Percentiles rank a stretch among this genome's conserved stretches.
Evolutionary conservation across 2,329 filamentous ascomycete genomes (phyloP).

Genomic region (Coniosporium tulheliwenetii): DNA sequence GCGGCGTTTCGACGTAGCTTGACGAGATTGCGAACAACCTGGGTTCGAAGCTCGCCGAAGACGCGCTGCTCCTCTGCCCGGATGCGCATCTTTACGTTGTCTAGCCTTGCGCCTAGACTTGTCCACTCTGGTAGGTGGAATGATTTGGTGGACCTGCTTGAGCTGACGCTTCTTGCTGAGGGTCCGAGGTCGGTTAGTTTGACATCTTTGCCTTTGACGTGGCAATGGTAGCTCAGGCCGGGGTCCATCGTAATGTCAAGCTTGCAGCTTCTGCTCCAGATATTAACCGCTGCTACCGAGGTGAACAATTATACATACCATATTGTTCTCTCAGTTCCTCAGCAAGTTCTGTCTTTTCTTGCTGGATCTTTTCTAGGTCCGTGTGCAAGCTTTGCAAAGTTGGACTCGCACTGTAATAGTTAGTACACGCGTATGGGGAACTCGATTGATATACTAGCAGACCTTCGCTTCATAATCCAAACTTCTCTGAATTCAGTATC

Average conservation of each 20-base stretch:
- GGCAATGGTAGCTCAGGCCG: constrained; percentile 75
- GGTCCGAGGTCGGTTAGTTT: constrained; percentile 21
- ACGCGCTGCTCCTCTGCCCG: constrained; percentile 71
- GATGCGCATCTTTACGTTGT: constrained; percentile 63
- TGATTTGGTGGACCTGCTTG: constrained; percentile 69
- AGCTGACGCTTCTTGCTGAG: constrained; percentile 45
- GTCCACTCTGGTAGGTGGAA: constrained; percentile 82
- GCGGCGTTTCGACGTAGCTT: constrained; percentile 76
- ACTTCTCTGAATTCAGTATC: constrained; percentile 26
- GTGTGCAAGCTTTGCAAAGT: constrained; percentile 52
- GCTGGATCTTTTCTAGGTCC: constrained; percentile 43
- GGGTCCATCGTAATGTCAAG: constrained; percentile 73
- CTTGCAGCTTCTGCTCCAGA: constrained; percentile 29
- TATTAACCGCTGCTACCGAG: no score
- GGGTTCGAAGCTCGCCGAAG: constrained; percentile 56
- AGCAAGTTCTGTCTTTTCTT: constrained; percentile 46
- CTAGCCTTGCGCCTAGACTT: constrained; percentile 59
- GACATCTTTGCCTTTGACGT: constrained; percentile 70
- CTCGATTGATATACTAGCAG: constrained; percentile 5
- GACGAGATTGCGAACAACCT: constrained; percentile 68
- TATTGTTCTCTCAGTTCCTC: constrained; percentile 46
- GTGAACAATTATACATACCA: constrained; percentile 11
- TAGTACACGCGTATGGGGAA: background rate
- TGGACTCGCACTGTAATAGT: constrained; percentile 40
- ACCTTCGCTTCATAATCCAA: constrained; percentile 45